phyloP scores from a whole-genome alignment of 2,329 filamentous ascomycete genomes.

The Scopulariopsis brevicaulis region DNA sequence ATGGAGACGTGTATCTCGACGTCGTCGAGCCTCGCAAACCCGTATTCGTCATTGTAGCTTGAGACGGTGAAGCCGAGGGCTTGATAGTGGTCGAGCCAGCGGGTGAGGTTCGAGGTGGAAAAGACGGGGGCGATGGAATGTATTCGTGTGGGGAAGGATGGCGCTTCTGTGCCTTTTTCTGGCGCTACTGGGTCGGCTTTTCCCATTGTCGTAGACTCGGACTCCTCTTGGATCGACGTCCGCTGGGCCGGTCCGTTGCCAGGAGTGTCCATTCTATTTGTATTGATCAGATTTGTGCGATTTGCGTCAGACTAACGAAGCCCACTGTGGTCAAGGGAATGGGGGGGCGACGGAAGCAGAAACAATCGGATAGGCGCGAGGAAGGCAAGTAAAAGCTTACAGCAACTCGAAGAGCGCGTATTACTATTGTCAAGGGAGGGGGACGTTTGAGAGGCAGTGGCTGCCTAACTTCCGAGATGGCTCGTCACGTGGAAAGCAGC shows the following conservation, averaged over 20 bases:
- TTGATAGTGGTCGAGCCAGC: background rate
- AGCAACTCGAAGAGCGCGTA: background rate
- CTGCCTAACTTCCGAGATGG: background rate
- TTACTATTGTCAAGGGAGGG: background rate
- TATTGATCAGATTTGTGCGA: background rate
- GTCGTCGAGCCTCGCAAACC: too few relatives aligned
- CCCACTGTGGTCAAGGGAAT: background rate
- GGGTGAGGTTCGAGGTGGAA: background rate
- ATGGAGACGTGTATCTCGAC: too few relatives aligned
- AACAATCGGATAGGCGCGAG: background rate
- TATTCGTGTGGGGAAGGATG: background rate
- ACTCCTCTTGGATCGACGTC: background rate
- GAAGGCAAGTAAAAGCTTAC: background rate
- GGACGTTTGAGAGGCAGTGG: background rate
- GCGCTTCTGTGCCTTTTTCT: background rate
- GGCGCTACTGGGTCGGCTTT: background rate
- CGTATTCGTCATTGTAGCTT: too few relatives aligned
- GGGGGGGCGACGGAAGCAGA: too few relatives aligned
- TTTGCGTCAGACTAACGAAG: background rate
- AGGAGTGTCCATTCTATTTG: background rate
- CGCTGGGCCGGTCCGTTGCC: background rate
- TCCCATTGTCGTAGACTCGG: background rate
- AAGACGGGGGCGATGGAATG: background rate
- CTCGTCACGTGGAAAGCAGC: background rate
- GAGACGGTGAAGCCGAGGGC: too few relatives aligned